These are phyloP conservation scores for Penicillium paradoxum DNA, from an alignment of 495 filamentous ascomycete genomes.

Conservation along the genomic window DNA sequence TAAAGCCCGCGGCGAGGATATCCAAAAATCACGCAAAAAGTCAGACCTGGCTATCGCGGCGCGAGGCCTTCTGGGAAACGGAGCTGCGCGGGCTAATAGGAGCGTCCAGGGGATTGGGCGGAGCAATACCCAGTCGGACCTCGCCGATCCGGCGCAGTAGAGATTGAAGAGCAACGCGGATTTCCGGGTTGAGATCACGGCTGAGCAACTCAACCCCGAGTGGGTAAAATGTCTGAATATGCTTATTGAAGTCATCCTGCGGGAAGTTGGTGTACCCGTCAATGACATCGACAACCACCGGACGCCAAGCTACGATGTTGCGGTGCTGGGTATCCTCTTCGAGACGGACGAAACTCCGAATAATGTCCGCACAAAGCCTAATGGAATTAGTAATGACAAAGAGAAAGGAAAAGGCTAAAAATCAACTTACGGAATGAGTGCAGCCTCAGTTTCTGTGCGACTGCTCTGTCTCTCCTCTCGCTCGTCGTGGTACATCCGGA, in stretches of 20 bases:
- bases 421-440: slow-evolving; percentile 72
- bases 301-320: slow-evolving; percentile 94
- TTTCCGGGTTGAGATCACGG: slow-evolving; percentile 72
- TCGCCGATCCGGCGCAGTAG: slow-evolving; percentile 79
- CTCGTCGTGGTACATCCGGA: slow-evolving; percentile 94
- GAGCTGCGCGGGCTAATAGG: slow-evolving; percentile 46
- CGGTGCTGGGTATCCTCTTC: slow-evolving; percentile 94
- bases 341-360: slow-evolving; percentile 71
- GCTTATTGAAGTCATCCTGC: slow-evolving; percentile 70
- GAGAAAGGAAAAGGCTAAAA: background rate
- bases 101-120: slow-evolving; percentile 30
- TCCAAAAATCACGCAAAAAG: slow-evolving; percentile 26
- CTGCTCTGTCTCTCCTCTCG: slow-evolving; percentile 73
- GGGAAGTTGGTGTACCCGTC: slow-evolving; percentile 91
- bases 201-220: slow-evolving; percentile 76
- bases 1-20: slow-evolving; percentile 26
- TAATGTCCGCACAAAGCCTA: slow-evolving; percentile 85
- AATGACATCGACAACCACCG: slow-evolving; percentile 95
- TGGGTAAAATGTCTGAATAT: slow-evolving; percentile 80
- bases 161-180: slow-evolving; percentile 69
- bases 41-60: slow-evolving; percentile 26
- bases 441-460: slow-evolving; percentile 75
- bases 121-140: slow-evolving; percentile 62
- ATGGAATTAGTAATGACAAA: slow-evolving; percentile 9
- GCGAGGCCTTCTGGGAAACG: slow-evolving; percentile 28